Conservation (phyloP, 805 yeast species). For the Cyberlindnera amylophila region DNA sequence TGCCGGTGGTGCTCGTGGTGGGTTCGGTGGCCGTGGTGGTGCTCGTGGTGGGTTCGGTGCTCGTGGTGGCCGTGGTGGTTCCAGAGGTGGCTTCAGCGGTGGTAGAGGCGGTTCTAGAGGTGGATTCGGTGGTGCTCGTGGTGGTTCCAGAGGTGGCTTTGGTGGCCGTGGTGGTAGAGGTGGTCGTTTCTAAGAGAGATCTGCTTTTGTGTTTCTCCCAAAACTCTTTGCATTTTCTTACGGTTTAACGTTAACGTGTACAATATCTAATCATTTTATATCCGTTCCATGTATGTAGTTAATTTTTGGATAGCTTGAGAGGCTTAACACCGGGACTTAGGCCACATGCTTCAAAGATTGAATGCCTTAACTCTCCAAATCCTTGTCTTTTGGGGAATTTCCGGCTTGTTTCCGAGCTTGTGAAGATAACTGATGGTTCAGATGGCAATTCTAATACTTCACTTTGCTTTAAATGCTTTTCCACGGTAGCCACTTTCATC, state of each 20-base stretch:
- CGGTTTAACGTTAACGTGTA: slow-evolving; percentile 11
- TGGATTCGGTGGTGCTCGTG: slow-evolving; percentile 26
- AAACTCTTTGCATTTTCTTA: slow-evolving; percentile 7
- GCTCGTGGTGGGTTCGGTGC: slow-evolving; percentile 45
- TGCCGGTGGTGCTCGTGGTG: slow-evolving; percentile 44
- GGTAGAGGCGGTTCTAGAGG: slow-evolving; percentile 32
- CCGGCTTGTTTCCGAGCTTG: slow-evolving; percentile 42
- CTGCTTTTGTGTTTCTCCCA: neutral
- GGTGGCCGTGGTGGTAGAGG: slow-evolving; percentile 26
- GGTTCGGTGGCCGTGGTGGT: slow-evolving; percentile 24
- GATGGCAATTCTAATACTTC: slow-evolving; percentile 40
- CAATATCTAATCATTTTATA: slow-evolving; percentile 10
- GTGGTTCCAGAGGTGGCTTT: slow-evolving; percentile 25
- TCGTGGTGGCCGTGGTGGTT: slow-evolving; percentile 42
- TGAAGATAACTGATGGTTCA: slow-evolving; percentile 42
- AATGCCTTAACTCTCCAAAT: slow-evolving; percentile 45
- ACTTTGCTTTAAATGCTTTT: slow-evolving; percentile 35
- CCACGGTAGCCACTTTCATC: slow-evolving; percentile 33
- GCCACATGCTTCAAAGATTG: slow-evolving; percentile 54
- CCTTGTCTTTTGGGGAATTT: slow-evolving; percentile 44
- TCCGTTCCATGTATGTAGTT: slow-evolving; percentile 1
- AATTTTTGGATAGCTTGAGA: slow-evolving; percentile 9
- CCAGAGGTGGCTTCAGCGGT: slow-evolving; percentile 34
- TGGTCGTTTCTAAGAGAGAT: slow-evolving; percentile 25
- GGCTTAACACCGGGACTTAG: slow-evolving; percentile 27